These are phyloP conservation scores for Spizellomyces sp. DNA, from an alignment of 192 early-diverging fungal species.

Conservation along the genomic window DNA sequence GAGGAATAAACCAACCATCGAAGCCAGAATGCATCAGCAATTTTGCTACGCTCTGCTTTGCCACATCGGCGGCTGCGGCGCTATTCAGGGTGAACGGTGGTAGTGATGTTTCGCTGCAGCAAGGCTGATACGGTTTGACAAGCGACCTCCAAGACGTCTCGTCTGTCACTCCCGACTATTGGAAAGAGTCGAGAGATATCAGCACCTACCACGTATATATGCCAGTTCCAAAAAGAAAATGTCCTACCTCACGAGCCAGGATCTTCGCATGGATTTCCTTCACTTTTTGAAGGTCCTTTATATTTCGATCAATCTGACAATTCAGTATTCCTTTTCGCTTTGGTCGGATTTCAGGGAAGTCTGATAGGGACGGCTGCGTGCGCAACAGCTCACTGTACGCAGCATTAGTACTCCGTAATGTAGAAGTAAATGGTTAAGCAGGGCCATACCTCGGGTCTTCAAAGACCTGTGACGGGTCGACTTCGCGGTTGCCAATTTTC, in stretches of 20 bases:
- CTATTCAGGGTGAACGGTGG: constrained; percentile 19
- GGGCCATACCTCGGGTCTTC: constrained; percentile 13
- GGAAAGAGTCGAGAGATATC: no score
- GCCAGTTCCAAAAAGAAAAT: background rate
- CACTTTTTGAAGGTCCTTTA: constrained; percentile 53
- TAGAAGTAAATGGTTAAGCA: no score
- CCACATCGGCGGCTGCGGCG: constrained; percentile 15
- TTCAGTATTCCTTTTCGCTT: constrained; percentile 19
- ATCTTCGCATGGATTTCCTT: constrained; percentile 65
- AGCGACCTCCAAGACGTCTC: background rate
- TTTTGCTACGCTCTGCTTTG: constrained; percentile 48
- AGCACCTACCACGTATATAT: no score
- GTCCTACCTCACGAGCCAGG: constrained; percentile 23
- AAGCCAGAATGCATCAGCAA: constrained; percentile 88
- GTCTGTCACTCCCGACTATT: background rate
- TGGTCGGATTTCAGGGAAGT: constrained; percentile 32
- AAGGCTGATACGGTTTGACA: constrained; percentile 10
- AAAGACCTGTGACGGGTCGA: constrained; percentile 6
- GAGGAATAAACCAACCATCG: constrained; percentile 58
- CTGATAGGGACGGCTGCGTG: constrained; percentile 32
- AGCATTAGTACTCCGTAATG: no score
- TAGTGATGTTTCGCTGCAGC: background rate
- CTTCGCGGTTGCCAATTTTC: background rate
- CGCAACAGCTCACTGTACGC: background rate
- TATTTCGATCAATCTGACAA: constrained; percentile 41